phyloP scores from a whole-genome alignment of 129 eudicot species.

The Heracleum sosnowskyi region DNA sequence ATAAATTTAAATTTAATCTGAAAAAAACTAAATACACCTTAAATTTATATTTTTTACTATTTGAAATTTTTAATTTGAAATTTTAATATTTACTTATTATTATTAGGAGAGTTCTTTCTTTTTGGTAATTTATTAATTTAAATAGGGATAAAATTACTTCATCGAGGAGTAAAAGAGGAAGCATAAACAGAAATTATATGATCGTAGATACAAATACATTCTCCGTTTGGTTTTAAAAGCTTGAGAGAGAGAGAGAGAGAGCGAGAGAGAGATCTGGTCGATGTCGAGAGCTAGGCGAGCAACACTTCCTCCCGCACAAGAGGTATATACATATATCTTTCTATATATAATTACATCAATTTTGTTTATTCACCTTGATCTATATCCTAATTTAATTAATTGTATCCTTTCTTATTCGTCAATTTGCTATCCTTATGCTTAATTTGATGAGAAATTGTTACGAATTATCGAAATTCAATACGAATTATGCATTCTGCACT shows the following conservation, averaged over 20 bases:
- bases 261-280: constrained; percentile 14
- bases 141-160: too few species aligned
- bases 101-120: too few species aligned
- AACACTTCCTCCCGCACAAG: constrained; percentile 29
- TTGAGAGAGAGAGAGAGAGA: not conserved
- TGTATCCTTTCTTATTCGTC: not conserved
- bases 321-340: constrained; percentile 18
- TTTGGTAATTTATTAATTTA: too few species aligned
- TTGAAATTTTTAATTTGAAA: too few species aligned
- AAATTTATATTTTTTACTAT: too few species aligned
- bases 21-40: too few species aligned
- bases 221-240: too few species aligned
- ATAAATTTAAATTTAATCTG: too few species aligned
- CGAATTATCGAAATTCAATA: not conserved
- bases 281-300: constrained; percentile 31
- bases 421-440: not conserved
- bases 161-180: too few species aligned
- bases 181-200: too few species aligned
- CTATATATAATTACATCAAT: not conserved
- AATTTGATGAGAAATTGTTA: not conserved
- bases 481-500: constrained; percentile 3
- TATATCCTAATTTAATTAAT: not conserved
- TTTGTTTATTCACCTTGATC: not conserved
- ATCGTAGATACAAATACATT: too few species aligned
- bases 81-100: too few species aligned